phyloP scores from a whole-genome alignment of 2,329 filamentous ascomycete genomes.

The Tolypocladium ovalisporum region DNA sequence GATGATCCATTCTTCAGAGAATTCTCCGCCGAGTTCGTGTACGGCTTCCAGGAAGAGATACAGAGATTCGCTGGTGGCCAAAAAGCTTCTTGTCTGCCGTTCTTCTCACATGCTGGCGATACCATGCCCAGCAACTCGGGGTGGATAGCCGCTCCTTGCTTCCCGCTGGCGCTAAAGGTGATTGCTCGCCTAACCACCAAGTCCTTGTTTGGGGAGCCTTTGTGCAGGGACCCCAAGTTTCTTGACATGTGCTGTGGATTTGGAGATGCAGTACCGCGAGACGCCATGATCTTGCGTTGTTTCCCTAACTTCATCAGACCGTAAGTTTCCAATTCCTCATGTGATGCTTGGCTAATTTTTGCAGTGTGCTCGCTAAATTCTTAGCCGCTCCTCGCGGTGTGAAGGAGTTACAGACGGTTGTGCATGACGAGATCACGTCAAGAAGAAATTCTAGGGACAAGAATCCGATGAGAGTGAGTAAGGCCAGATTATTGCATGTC shows the following conservation, averaged over 20 bases:
- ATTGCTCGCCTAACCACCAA: constrained; percentile 6
- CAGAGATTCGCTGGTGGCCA: neutral
- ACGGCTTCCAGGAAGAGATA: constrained; percentile 4
- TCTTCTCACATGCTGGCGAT: neutral
- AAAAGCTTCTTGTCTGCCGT: neutral
- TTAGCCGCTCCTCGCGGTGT: constrained; percentile 1
- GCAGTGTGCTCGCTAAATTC: constrained; percentile 1
- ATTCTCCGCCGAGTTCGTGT: constrained; percentile 5
- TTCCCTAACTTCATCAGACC: constrained; percentile 2
- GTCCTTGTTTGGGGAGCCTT: constrained; percentile 4
- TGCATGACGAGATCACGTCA: constrained; percentile 2
- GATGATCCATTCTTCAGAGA: constrained; percentile 5
- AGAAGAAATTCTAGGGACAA: constrained; percentile 1
- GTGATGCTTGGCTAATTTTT: neutral
- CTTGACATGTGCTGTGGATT: constrained; percentile 5
- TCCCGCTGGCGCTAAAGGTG: constrained; percentile 6
- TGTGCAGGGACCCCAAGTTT: constrained; percentile 5
- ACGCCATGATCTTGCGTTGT: constrained; percentile 5
- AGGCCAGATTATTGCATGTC: neutral
- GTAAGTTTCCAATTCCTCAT: neutral
- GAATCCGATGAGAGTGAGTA: constrained; percentile 5
- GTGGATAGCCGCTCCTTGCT: constrained; percentile 5
- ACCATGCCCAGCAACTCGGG: neutral
- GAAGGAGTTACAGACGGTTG: neutral
- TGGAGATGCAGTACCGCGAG: constrained; percentile 4